Evolutionary conservation across 257 asterid species (phyloP).

Genomic region (Solanum sparsipilum): DNA sequence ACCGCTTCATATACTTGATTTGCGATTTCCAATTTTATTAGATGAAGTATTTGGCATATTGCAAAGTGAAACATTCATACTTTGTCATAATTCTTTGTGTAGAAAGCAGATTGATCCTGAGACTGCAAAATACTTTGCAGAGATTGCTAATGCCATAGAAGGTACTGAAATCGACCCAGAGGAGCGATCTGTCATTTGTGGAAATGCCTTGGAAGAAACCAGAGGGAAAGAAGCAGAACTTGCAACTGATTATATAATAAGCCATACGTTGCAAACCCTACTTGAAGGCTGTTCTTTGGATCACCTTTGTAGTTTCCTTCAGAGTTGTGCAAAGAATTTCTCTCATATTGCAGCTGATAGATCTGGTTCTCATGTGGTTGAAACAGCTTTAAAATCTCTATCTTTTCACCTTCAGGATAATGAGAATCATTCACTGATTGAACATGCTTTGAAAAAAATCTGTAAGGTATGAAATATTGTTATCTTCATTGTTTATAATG

Average conservation of each 20-base stretch:
- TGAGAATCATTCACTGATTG: constrained; percentile 44
- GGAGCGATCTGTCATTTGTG: constrained; percentile 64
- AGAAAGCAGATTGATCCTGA: constrained; percentile 84
- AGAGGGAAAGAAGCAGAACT: constrained; percentile 86
- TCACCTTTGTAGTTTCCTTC: constrained; percentile 63
- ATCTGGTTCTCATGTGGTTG: constrained; percentile 97
- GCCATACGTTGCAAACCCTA: constrained; percentile 85
- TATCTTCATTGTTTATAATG: background rate
- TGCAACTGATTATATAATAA: constrained; percentile 82
- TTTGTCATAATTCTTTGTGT: constrained; percentile 2
- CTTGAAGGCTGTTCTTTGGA: constrained; percentile 78
- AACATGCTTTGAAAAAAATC: constrained; percentile 43
- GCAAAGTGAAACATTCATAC: background rate
- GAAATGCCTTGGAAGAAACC: constrained; percentile 88
- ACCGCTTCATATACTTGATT: background rate
- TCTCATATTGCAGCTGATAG: constrained; percentile 61
- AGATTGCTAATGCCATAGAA: constrained; percentile 72
- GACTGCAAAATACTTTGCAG: constrained; percentile 69
- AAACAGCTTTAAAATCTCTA: constrained; percentile 80
- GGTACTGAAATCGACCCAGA: constrained; percentile 67
- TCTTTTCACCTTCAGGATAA: constrained; percentile 59
- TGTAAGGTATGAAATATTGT: constrained; percentile 45
- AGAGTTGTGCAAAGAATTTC: constrained; percentile 43
- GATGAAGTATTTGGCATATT: background rate
- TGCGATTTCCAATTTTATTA: background rate